Percentiles rank a stretch among this genome's conserved stretches.
phyloP scores from a whole-genome alignment of 192 early-diverging fungal species.

The Linnemannia elongata region DNA sequence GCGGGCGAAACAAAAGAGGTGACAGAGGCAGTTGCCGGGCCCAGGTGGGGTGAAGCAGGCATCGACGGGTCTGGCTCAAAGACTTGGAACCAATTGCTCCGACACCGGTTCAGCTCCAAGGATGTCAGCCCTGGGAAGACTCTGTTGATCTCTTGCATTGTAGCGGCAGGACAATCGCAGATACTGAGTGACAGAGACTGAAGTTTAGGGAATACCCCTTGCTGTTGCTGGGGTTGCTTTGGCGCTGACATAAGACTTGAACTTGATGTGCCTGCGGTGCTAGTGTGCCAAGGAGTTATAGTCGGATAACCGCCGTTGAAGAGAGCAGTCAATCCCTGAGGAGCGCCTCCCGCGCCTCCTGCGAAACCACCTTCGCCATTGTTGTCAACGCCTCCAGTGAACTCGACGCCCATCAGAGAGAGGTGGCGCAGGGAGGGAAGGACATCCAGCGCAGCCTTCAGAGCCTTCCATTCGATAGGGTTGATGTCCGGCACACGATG shows the following conservation, averaged over 20 bases:
- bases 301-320: neutral
- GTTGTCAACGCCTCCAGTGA: constrained; percentile 15
- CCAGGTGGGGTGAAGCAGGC: constrained; percentile 9
- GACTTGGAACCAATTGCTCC: constrained; percentile 29
- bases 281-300: neutral
- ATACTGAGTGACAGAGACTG: constrained; percentile 20
- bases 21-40: neutral
- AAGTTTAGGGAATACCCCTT: constrained; percentile 4
- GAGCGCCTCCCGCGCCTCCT: neutral
- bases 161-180: constrained; percentile 15
- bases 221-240: neutral
- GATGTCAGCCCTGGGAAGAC: constrained; percentile 31
- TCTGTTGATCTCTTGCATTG: constrained; percentile 34
- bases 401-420: constrained; percentile 28
- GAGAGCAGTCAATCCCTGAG: neutral
- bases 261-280: neutral
- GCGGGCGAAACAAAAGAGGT: constrained; percentile 4
- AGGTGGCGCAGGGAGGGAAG: constrained; percentile 11
- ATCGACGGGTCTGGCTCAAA: constrained; percentile 31
- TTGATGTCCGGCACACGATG: constrained; percentile 38
- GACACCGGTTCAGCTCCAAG: constrained; percentile 31
- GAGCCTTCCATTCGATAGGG: constrained; percentile 24
- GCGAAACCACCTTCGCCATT: neutral
- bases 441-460: constrained; percentile 19
- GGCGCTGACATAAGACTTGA: neutral